phyloP scores from a whole-genome alignment of 108 stramenopile species.

The Nitzschia putrida region DNA sequence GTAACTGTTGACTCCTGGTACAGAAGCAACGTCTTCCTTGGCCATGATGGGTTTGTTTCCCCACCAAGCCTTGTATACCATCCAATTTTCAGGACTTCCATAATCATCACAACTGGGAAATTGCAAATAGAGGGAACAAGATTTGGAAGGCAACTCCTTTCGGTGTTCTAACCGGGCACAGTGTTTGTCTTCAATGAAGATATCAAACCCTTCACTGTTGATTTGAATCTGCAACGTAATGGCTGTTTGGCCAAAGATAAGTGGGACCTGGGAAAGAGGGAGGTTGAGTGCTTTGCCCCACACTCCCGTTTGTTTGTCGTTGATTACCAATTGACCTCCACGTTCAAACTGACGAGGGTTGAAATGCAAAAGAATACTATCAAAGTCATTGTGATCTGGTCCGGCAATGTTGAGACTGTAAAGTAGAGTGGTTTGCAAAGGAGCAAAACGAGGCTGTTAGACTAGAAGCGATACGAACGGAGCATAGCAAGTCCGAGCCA shows the following conservation, averaged over 20 bases:
- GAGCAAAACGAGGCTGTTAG: neutral
- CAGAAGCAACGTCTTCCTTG: constrained; percentile 38
- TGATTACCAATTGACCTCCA: constrained; percentile 78
- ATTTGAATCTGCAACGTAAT: constrained; percentile 79
- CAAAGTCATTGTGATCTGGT: constrained; percentile 60
- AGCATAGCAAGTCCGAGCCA: neutral
- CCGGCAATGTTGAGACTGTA: constrained; percentile 71
- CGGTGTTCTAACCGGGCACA: constrained; percentile 81
- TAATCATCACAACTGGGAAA: constrained; percentile 84
- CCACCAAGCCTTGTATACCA: constrained; percentile 84
- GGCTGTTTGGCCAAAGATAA: constrained; percentile 74
- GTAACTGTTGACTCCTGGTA: constrained; percentile 68
- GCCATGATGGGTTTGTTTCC: constrained; percentile 68
- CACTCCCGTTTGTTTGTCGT: constrained; percentile 75
- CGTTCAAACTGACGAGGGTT: constrained; percentile 77
- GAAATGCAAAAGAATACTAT: constrained; percentile 76
- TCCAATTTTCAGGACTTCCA: constrained; percentile 76
- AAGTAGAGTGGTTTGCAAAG: neutral
- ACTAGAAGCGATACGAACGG: neutral
- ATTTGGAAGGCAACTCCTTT: constrained; percentile 47
- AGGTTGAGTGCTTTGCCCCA: constrained; percentile 80
- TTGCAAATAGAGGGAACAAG: constrained; percentile 57
- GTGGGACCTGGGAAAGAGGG: constrained; percentile 69
- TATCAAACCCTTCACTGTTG: constrained; percentile 81
- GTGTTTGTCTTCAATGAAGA: constrained; percentile 75